Evolutionary conservation across 176 grass and related monocot genomes (phyloP).

Genomic region (Aegilops speltoides): DNA sequence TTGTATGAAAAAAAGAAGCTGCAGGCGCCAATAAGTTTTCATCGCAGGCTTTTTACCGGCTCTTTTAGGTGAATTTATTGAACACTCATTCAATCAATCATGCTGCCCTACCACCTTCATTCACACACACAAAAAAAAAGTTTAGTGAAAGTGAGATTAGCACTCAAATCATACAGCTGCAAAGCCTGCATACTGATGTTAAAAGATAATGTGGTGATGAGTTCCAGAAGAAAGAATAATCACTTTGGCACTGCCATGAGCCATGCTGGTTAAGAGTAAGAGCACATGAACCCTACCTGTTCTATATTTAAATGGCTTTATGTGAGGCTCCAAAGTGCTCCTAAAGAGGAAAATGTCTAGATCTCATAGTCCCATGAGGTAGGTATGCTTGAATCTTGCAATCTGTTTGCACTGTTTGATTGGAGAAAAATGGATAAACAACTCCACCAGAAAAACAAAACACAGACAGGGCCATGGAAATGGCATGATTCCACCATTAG

Average conservation of each 20-base stretch:
- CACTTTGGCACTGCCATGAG: neutral
- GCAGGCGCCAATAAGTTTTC: slow-evolving; percentile 43
- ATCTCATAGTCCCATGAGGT: neutral
- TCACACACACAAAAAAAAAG: neutral
- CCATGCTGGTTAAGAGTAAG: neutral
- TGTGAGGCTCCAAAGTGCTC: slow-evolving; percentile 2
- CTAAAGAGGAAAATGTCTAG: neutral
- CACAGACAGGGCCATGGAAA: slow-evolving; percentile 7
- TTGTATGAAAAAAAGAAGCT: slow-evolving; percentile 31
- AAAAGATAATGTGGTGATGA: neutral
- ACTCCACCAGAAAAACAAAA: neutral
- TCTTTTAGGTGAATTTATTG: slow-evolving; percentile 37
- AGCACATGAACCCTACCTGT: neutral
- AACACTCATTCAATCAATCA: slow-evolving; percentile 12
- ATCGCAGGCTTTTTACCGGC: slow-evolving; percentile 43
- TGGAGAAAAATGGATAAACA: neutral
- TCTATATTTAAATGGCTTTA: neutral
- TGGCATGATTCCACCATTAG: slow-evolving; percentile 10
- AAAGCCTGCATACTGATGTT: neutral
- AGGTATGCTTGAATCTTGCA: slow-evolving; percentile 1
- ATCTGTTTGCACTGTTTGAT: slow-evolving; percentile 13
- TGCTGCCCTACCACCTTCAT: neutral
- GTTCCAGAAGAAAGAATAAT: neutral
- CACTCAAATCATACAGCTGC: neutral
- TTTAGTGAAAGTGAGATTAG: neutral